Conservation (phyloP, 2,329 filamentous ascomycete genomes). For the Neurospora sp. region DNA sequence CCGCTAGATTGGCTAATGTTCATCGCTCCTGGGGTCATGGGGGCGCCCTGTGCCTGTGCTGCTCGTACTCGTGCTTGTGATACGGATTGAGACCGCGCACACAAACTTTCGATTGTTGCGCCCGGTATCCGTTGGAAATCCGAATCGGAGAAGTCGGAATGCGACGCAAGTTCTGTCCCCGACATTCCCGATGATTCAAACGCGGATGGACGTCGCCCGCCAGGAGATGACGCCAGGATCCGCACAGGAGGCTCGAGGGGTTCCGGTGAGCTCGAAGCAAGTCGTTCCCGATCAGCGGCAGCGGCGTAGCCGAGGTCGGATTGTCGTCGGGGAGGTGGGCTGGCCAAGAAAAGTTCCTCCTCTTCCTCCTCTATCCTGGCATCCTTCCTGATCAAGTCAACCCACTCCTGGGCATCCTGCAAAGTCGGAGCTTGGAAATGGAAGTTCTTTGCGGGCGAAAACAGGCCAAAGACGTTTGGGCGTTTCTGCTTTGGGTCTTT, state of each 20-base stretch:
- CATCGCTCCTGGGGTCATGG: constrained; percentile 30
- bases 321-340: constrained; percentile 46
- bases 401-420: constrained; percentile 77
- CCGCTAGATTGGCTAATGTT: constrained; percentile 57
- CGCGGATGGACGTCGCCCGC: constrained; percentile 47
- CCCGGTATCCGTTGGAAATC: constrained; percentile 40
- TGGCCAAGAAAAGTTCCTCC: constrained; percentile 68
- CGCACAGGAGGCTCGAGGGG: constrained; percentile 32
- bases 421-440: constrained; percentile 71
- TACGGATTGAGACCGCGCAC: constrained; percentile 28
- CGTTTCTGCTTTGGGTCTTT: constrained; percentile 83
- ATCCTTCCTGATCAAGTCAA: constrained; percentile 67
- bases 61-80: constrained; percentile 23
- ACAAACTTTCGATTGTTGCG: constrained; percentile 42
- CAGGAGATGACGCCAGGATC: constrained; percentile 23
- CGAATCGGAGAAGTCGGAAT: constrained; percentile 78
- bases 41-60: constrained; percentile 15
- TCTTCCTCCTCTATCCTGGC: constrained; percentile 84
- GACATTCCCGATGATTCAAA: constrained; percentile 56
- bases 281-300: constrained; percentile 29
- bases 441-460: constrained; percentile 83
- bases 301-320: constrained; percentile 26
- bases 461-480: constrained; percentile 82
- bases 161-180: constrained; percentile 61
- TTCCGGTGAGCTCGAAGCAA: constrained; percentile 54